Evolutionary conservation across 148 eudicot genomes (phyloP), one percentile per base, ranked within the genome.

Genomic region (Camellia granthamiana): DNA sequence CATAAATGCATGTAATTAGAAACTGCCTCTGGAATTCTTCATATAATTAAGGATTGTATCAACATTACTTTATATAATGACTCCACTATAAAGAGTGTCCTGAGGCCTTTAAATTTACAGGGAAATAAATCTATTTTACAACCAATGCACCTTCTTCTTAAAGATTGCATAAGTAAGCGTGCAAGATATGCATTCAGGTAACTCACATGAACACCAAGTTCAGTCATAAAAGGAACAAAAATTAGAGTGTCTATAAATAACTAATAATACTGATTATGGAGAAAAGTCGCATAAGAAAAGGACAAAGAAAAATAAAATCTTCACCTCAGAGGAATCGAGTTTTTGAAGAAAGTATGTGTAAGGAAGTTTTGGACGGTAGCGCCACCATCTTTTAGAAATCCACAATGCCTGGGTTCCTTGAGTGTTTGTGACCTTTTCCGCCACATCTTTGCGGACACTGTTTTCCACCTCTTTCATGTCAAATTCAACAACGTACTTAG

Each of bases 321-420:
- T 75, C 79, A 94, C 98, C 95, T 95, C 94, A 78, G 97, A 95
- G 74, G 84, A 85, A 87, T 91, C 91, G 62, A 95, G 97, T 82
- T 95, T 95, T 74, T 90, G 92, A 71, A 95, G 94, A 81, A 95
- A 92, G 85, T 95, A 95, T 77, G 94, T 95, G 78, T 95, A 95
- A 70, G 98, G 98, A 71, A 95, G 92, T 84, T 91, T 95, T 69
- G 98, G 98, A 74, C 98, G 95, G 82, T 95, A 95, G 47, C 97
- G 92, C 98, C 98, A 95, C 98, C 98, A 95, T 83, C 98, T 92
- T 79, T 95, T 95, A 13, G 98, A 90, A 80, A 95, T 92, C 98
- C 98, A 95, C 73, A 95, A 73, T 55, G 98, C 97, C 83, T 93
- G 85, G 59, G 86, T 80, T 76, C 95, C 95, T 59, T 84, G 81